These are phyloP conservation scores for Platismatia glauca DNA, from an alignment of 495 filamentous ascomycete species.

Conservation along the genomic window DNA sequence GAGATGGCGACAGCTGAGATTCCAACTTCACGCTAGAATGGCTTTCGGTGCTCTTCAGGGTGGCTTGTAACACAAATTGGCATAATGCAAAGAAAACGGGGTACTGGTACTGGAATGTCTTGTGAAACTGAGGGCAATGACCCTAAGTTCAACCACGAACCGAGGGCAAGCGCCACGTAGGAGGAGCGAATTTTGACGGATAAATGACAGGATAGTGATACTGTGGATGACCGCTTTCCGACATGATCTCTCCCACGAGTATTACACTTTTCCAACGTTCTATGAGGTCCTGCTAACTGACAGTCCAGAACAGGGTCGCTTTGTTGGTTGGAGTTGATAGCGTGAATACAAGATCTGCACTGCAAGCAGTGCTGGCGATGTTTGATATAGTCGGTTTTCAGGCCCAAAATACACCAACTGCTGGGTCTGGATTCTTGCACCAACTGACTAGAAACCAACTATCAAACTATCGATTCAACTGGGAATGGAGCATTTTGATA, in stretches of 20 bases:
- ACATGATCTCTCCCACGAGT: neutral
- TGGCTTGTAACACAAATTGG: neutral
- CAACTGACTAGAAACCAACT: too few relatives aligned
- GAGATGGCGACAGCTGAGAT: constrained; percentile 45
- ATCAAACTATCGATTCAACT: too few relatives aligned
- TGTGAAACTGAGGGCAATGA: neutral
- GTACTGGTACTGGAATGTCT: neutral
- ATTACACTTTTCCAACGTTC: neutral
- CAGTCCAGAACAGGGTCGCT: neutral
- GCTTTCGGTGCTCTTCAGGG: neutral
- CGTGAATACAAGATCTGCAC: neutral
- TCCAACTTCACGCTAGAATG: neutral
- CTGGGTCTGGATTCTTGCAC: too few relatives aligned
- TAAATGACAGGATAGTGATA: neutral
- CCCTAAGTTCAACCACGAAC: neutral
- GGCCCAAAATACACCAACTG: too few relatives aligned
- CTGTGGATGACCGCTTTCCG: neutral
- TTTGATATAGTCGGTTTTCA: too few relatives aligned
- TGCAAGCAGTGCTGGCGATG: too few relatives aligned
- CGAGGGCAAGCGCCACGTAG: neutral
- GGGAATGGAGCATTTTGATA: too few relatives aligned
- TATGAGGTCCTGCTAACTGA: neutral
- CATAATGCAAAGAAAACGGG: neutral
- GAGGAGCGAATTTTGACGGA: neutral
- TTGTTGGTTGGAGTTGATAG: constrained; percentile 1